Evolutionary conservation across 257 asterid species (phyloP).

Genomic region (Echium plantagineum): DNA sequence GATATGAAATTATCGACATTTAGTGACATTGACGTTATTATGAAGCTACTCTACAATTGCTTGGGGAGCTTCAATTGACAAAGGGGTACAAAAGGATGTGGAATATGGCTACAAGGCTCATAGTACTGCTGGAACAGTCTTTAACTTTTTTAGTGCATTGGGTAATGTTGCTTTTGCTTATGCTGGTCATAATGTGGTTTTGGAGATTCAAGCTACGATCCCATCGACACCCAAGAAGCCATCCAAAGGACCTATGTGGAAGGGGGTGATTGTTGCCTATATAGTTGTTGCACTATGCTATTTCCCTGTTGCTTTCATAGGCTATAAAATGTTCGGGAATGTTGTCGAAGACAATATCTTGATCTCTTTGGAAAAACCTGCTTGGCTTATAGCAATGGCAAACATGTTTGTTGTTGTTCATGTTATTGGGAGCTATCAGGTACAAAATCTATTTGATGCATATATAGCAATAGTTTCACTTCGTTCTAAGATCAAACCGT

Average conservation of each 20-base stretch:
- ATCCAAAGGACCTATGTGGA: conserved; percentile 86
- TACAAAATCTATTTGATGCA: conserved; percentile 3
- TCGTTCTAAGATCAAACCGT: too few relatives aligned
- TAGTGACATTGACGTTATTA: too few relatives aligned
- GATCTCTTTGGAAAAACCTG: conserved; percentile 39
- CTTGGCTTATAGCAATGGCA: conserved; percentile 89
- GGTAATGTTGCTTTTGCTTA: conserved; percentile 93
- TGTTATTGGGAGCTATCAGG: conserved; percentile 95
- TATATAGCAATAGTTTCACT: too few relatives aligned
- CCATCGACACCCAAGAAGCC: conserved; percentile 91
- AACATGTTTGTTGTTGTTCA: conserved; percentile 82
- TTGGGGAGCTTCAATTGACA: conserved; percentile 66
- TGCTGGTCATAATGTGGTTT: conserved; percentile 88
- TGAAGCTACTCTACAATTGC: conserved; percentile 82
- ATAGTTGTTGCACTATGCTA: conserved; percentile 79
- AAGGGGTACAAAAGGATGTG: conserved; percentile 50
- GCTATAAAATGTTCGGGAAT: conserved; percentile 68
- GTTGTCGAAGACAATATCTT: conserved; percentile 45
- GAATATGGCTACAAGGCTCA: conserved; percentile 55
- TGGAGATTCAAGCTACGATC: conserved; percentile 86
- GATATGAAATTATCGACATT: not conserved
- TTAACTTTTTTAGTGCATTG: conserved; percentile 62
- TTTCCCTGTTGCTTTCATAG: conserved; percentile 82
- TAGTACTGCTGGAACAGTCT: conserved; percentile 45
- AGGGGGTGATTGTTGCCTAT: conserved; percentile 81